Evolutionary conservation across 106 monocot species (phyloP).

Genomic region (Agapanthus africanus): DNA sequence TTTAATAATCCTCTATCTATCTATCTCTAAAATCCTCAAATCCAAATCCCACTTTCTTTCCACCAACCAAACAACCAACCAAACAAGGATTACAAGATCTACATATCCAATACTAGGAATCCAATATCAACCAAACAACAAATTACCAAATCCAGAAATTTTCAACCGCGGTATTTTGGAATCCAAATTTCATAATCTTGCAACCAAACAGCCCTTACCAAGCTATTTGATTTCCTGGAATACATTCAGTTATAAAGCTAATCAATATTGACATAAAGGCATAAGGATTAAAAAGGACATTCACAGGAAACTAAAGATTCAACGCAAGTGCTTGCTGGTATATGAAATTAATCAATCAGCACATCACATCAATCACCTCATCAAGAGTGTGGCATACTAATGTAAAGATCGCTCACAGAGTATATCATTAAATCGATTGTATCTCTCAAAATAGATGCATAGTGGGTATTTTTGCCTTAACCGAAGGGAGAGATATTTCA

Average conservation of each 20-base stretch:
- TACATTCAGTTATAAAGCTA: neutral
- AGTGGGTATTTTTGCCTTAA: neutral
- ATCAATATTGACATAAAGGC: neutral
- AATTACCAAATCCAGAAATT: too few relatives aligned
- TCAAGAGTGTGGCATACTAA: neutral
- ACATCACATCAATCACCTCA: constrained; percentile 2
- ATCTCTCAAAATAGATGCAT: neutral
- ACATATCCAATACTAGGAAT: too few relatives aligned
- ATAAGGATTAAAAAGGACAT: neutral
- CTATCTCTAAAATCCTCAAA: too few relatives aligned
- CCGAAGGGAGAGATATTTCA: neutral
- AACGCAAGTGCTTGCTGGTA: neutral
- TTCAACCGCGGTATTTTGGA: too few relatives aligned
- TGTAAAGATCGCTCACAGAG: neutral
- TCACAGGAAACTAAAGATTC: neutral
- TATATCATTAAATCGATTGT: neutral
- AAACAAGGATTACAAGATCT: too few relatives aligned
- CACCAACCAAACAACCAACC: too few relatives aligned
- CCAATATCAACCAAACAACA: too few relatives aligned
- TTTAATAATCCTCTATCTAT: too few relatives aligned
- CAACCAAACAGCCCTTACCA: too few relatives aligned
- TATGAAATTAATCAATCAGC: neutral
- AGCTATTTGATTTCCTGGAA: neutral
- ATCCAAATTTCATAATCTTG: too few relatives aligned
- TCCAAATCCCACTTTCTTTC: too few relatives aligned